phyloP scores from a whole-genome alignment of 192 early-diverging fungal genomes.

The Allomyces arbusculus region DNA sequence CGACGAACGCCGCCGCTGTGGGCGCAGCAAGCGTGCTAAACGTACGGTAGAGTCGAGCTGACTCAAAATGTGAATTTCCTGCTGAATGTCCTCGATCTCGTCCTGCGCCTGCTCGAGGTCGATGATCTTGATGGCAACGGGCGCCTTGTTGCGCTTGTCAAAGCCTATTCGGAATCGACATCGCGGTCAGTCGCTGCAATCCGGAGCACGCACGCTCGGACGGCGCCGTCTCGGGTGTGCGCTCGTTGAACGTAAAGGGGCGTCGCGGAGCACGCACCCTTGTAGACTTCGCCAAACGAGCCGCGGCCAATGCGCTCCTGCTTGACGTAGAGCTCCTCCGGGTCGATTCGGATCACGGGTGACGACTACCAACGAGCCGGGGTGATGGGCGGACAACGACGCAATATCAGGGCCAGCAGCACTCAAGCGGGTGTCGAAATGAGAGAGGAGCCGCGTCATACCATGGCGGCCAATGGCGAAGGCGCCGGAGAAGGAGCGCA shows the following conservation, averaged over 20 bases:
- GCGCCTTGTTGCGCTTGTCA: slow-evolving; percentile 37
- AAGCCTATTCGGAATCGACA: slow-evolving; percentile 19
- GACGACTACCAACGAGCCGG: not conserved
- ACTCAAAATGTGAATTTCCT: slow-evolving; percentile 86
- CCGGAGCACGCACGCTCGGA: too few relatives aligned
- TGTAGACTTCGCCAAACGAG: slow-evolving; percentile 66
- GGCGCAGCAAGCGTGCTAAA: too few relatives aligned
- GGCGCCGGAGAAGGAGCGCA: too few relatives aligned
- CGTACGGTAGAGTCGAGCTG: slow-evolving; percentile 69
- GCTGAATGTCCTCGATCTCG: slow-evolving; percentile 97
- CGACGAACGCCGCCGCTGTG: too few relatives aligned
- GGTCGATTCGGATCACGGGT: slow-evolving; percentile 13
- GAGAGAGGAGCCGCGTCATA: too few relatives aligned
- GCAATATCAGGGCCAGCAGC: too few relatives aligned
- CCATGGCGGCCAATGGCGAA: too few relatives aligned
- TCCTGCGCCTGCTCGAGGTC: slow-evolving; percentile 92
- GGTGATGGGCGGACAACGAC: too few relatives aligned
- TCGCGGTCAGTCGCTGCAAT: too few relatives aligned
- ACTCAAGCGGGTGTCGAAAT: too few relatives aligned
- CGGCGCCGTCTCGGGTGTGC: too few relatives aligned
- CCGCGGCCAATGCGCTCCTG: slow-evolving; percentile 47
- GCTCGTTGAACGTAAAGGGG: too few relatives aligned
- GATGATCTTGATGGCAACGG: slow-evolving; percentile 94
- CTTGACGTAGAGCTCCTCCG: slow-evolving; percentile 41
- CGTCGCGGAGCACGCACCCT: slow-evolving; percentile 28